A percentile compares a stretch with the other conserved stretches of the same genome.
Evolutionary conservation across 352 stramenopile genomes (phyloP).

Genomic region (Pythium grandisporangium): DNA sequence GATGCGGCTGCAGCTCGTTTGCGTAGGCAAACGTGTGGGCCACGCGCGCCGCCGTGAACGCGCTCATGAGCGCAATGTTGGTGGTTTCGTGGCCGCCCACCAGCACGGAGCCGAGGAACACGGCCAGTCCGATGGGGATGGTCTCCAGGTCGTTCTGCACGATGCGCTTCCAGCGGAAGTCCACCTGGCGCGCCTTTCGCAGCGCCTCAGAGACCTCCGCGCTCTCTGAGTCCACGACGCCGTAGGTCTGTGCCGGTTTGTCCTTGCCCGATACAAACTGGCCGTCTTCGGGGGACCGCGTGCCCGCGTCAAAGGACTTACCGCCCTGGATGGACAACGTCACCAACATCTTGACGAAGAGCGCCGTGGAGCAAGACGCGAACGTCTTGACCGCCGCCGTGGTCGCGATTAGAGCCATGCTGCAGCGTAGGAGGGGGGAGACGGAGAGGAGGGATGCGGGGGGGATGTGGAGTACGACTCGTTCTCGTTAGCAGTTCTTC

Average conservation of each 20-base stretch:
- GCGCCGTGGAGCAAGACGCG: conserved; percentile 15
- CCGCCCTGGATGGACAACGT: conserved; percentile 22
- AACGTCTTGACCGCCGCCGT: conserved; percentile 25
- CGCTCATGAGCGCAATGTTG: conserved; percentile 24
- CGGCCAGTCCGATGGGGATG: conserved; percentile 17
- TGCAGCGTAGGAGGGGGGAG: not conserved
- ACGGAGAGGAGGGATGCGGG: not conserved
- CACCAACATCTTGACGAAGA: conserved; percentile 26
- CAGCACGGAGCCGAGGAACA: conserved; percentile 25
- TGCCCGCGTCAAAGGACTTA: conserved; percentile 20
- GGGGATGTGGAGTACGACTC: too few species aligned
- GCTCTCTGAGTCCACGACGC: conserved; percentile 5
- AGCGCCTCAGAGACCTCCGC: conserved; percentile 8
- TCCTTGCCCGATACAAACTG: conserved; percentile 2
- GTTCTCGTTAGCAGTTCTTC: too few species aligned
- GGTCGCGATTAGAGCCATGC: conserved; percentile 10
- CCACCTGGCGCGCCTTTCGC: conserved; percentile 5
- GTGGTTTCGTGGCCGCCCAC: conserved; percentile 21
- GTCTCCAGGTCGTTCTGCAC: conserved; percentile 23
- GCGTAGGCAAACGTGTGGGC: conserved; percentile 26
- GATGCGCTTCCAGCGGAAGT: conserved; percentile 19
- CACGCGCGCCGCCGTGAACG: conserved; percentile 22
- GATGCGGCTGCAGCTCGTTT: conserved; percentile 22
- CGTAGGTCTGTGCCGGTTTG: conserved; percentile 16
- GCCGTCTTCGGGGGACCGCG: conserved; percentile 19